Conservation (phyloP, 179 eudicot species). For the Amaranthus tricolor region DNA sequence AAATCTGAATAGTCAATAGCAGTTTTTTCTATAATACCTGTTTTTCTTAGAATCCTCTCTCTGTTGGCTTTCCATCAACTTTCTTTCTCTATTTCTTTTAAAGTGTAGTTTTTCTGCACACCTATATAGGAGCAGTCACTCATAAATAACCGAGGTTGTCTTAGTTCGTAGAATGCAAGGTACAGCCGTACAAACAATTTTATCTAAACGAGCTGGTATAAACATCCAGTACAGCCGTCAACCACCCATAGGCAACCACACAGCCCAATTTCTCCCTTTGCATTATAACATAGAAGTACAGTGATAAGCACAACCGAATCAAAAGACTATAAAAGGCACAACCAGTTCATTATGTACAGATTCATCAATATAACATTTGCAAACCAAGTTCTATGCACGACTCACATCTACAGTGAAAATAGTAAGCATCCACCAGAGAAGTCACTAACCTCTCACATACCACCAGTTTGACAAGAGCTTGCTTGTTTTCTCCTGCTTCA, state of each 20-base stretch:
- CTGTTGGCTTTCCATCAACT: slow-evolving; percentile 42
- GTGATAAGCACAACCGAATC: not conserved
- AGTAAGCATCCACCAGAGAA: slow-evolving; percentile 7
- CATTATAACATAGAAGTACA: not conserved
- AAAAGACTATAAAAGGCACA: not conserved
- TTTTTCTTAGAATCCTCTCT: slow-evolving; percentile 42
- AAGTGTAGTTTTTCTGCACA: slow-evolving; percentile 91
- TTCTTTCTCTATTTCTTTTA: slow-evolving; percentile 64
- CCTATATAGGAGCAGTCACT: slow-evolving; percentile 34
- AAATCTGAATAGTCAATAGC: slow-evolving; percentile 29
- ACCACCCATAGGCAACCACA: slow-evolving; percentile 9
- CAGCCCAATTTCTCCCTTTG: not conserved
- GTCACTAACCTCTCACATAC: slow-evolving; percentile 67
- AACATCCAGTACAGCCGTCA: not conserved
- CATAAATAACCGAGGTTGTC: not conserved
- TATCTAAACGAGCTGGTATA: not conserved
- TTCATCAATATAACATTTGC: not conserved
- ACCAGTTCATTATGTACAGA: not conserved
- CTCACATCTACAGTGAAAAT: not conserved
- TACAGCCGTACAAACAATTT: not conserved
- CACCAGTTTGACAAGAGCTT: slow-evolving; percentile 92
- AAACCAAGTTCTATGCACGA: not conserved
- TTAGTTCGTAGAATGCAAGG: not conserved
- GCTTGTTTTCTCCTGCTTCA: slow-evolving; percentile 91
- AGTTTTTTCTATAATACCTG: slow-evolving; percentile 54